Base-by-base conservation (phyloP, 805 yeast species). In the Diddensiella santjacobensis region DNA sequence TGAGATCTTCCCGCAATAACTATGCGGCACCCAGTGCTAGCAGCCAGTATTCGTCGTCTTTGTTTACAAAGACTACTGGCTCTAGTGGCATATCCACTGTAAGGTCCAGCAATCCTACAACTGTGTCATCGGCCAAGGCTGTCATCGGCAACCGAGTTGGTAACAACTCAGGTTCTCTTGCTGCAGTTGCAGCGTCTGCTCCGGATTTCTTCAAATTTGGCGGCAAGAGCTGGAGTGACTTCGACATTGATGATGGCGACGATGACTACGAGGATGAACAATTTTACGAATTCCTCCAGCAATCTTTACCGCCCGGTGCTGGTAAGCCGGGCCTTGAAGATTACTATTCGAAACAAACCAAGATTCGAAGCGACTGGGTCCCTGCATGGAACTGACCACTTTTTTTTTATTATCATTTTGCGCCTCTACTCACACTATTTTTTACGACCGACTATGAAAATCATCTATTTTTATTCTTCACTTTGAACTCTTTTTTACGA, bases 221-320 rank as follows among this genome's bases (percentile, higher is more conserved):
- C 44, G 36, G 30, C 42, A 58, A 58, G 53, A 56, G 59, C 41
- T 61, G 65, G 65, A 42, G 60, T 39, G 64, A 60, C 42, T 29
- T 57, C 35, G 58, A 51, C 33, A 48, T 56, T 38, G 62, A 59
- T 10, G 62, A 58, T 40, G 63, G 58, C 41, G 60, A 55, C 26
- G 58, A 58, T 41, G 56, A 51, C 29, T 47, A 45, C 41, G 51
- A 52, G 26, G 54, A 51, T 35, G 31, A 23, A 31, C 53, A 46
- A 29, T 46, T 48, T 22, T 45, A 37, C 37, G 56, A 45, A 40
- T 44, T 47, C 36, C 26, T 51, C 40, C 22, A 41, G 22, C 47
- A 42, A 20, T 45, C 52, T 18, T 44, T 49, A 20, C 52, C 47
- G 20, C 43, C 43, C 15, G 43, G 43, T 17, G 43, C 43, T 40